Conservation (phyloP, 2,329 filamentous ascomycete species). For the Apiospora sp. region DNA sequence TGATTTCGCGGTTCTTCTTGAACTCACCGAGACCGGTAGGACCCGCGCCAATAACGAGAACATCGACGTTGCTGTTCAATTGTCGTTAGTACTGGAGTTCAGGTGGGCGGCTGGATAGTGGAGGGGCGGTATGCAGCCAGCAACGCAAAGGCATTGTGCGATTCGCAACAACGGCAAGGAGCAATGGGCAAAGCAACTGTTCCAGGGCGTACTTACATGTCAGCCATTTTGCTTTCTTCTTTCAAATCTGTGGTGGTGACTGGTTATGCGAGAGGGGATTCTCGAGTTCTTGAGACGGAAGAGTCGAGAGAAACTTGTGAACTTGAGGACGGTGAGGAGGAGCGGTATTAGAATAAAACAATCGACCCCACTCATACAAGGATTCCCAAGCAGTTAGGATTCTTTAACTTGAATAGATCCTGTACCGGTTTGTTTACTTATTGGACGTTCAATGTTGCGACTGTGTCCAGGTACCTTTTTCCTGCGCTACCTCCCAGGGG, state of each 20-base stretch:
- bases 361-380: conserved; percentile 12
- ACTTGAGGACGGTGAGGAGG: conserved; percentile 6
- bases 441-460: background rate
- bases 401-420: background rate
- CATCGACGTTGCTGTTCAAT: conserved; percentile 79
- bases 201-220: conserved; percentile 27
- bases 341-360: conserved; percentile 23
- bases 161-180: background rate
- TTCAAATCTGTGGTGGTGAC: conserved; percentile 9
- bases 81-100: background rate
- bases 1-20: background rate
- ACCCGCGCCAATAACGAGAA: conserved; percentile 97
- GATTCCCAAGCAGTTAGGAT: conserved; percentile 17
- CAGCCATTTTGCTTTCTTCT: conserved; percentile 23
- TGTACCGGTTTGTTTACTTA: conserved; percentile 19
- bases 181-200: background rate
- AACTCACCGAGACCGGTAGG: conserved; percentile 84
- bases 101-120: background rate
- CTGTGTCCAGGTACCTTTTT: background rate
- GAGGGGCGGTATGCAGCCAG: background rate
- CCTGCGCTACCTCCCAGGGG: background rate
- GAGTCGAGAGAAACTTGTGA: conserved; percentile 17
- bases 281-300: conserved; percentile 7
- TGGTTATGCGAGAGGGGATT: conserved; percentile 8
- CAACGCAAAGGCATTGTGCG: background rate